Evolutionary conservation across 225 moss, liverwort and hornwort species (phyloP), one percentile per base, ranked within the genome.

Genomic region (Asterella californica): DNA sequence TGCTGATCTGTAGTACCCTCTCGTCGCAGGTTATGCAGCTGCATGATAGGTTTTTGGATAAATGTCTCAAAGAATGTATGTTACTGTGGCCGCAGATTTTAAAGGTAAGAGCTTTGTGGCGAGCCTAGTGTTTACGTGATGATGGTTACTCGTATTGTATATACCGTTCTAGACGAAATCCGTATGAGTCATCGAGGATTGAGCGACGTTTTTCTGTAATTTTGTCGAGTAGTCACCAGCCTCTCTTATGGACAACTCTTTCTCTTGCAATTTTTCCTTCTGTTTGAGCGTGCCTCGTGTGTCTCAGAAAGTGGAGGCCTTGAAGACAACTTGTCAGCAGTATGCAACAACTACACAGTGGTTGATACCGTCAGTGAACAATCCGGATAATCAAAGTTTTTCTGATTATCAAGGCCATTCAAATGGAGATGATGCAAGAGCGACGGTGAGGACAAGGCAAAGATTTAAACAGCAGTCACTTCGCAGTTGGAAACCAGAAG

Each of bases 261-360:
- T 36, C 2, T 18, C 29, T 5, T 19, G 7, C 9, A 10, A 22
- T 25, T 45, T 5, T 45, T 24, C 38, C 32, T 10, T 70, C 42
- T 25, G 6, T 70, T 46, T 70, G 8, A 70, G 9, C 22, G 2
- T 70, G 42, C 2, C 24, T 70, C 45, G 5, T 46, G 5, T 61
- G 37, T 60, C 67, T 47, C 93, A 93, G 92, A 97, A 94, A 90
- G 91, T 94, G 81, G 97, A 94, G 67, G 90, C 91, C 54, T 73
- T 97, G 84, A 97, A 97, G 83, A 83, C 87, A 65, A 91, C 93
- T 50, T 97, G 97, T 82, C 91, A 94, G 81, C 95, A 94, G 76
- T 97, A 97, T 82, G 91, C 97, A 42, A 90, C 92, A 33, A 90
- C 97, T 32, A 97, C 93, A 25, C 97, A 97, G 68, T 91, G 97